A percentile compares a stretch with the other conserved stretches of the same genome.
These are phyloP conservation scores for Haematococcus sp. DNA, from an alignment of 139 green algal genomes.

Conservation along the genomic window DNA sequence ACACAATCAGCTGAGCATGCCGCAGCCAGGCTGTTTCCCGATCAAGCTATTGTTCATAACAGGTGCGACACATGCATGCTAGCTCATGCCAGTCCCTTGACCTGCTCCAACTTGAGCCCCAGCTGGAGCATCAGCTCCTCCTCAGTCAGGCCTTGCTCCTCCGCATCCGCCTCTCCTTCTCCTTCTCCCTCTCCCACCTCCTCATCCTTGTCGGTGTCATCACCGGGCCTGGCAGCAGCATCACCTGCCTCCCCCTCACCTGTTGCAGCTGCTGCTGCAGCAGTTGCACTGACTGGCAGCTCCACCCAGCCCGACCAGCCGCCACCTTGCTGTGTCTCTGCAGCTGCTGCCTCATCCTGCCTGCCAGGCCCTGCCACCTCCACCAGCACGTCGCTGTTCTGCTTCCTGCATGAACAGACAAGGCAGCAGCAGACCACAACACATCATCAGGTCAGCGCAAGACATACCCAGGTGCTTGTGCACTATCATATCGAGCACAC, in stretches of 20 bases:
- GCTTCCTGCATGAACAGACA: too few relatives aligned
- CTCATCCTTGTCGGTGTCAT: conserved; percentile 1
- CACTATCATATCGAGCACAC: too few relatives aligned
- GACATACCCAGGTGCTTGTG: conserved; percentile 1
- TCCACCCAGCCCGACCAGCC: conserved; percentile 44
- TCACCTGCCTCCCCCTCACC: neutral
- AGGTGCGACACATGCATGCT: too few relatives aligned
- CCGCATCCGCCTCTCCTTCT: conserved; percentile 17
- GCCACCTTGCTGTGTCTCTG: neutral
- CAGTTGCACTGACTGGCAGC: conserved; percentile 17
- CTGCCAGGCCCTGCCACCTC: conserved; percentile 1
- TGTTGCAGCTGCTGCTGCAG: neutral
- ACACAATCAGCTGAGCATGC: too few relatives aligned
- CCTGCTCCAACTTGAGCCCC: conserved; percentile 61
- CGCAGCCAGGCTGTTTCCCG: too few relatives aligned
- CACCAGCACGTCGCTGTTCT: conserved; percentile 4
- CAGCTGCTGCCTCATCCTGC: conserved; percentile 11
- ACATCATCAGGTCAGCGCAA: too few relatives aligned
- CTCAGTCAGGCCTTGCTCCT: conserved; percentile 28
- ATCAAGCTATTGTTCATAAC: too few relatives aligned
- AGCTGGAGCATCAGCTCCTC: conserved; percentile 47
- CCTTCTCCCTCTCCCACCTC: conserved; percentile 13
- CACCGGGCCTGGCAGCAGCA: neutral
- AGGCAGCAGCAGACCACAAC: too few relatives aligned
- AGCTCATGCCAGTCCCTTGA: too few relatives aligned